Conservation (phyloP, 208 protist genomes). For the Leishmania lainsoni region DNA sequence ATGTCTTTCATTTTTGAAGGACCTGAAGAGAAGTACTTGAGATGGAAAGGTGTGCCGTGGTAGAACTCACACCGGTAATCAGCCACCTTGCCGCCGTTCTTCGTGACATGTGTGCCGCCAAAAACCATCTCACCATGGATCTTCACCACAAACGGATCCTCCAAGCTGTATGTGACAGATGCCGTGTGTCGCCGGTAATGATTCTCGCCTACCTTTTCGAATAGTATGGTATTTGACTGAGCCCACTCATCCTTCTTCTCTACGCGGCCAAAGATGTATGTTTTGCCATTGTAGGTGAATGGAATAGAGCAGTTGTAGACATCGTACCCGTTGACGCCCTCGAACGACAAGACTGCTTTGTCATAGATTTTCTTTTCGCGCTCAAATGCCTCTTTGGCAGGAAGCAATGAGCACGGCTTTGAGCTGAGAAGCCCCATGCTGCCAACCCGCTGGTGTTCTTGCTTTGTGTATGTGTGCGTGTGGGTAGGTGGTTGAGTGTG, state of each 20-base stretch:
- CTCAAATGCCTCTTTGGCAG: constrained; percentile 54
- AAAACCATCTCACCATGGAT: constrained; percentile 70
- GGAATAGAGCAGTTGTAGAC: constrained; percentile 76
- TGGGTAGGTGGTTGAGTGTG: not conserved
- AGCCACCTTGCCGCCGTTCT: constrained; percentile 40
- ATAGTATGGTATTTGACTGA: constrained; percentile 49
- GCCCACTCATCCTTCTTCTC: constrained; percentile 63
- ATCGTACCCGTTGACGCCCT: constrained; percentile 47
- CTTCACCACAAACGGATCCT: constrained; percentile 63
- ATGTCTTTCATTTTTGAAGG: constrained; percentile 68
- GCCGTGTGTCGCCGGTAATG: constrained; percentile 34
- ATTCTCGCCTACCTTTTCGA: constrained; percentile 48
- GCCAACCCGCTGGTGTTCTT: not conserved
- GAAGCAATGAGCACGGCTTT: constrained; percentile 46
- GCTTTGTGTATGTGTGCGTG: not conserved
- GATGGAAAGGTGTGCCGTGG: constrained; percentile 37
- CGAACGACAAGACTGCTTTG: constrained; percentile 33
- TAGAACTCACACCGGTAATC: constrained; percentile 69
- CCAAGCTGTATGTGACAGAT: constrained; percentile 47
- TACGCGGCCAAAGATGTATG: constrained; percentile 61
- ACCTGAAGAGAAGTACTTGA: constrained; percentile 54
- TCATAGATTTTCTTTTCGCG: constrained; percentile 44
- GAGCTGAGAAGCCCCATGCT: constrained; percentile 38
- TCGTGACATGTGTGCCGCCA: constrained; percentile 55
- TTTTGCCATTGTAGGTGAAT: constrained; percentile 54